A percentile compares a stretch with the other conserved stretches of the same genome.
Evolutionary conservation across 768 basidiomycete species (phyloP).

Genomic region (Lyophyllum decastes): DNA sequence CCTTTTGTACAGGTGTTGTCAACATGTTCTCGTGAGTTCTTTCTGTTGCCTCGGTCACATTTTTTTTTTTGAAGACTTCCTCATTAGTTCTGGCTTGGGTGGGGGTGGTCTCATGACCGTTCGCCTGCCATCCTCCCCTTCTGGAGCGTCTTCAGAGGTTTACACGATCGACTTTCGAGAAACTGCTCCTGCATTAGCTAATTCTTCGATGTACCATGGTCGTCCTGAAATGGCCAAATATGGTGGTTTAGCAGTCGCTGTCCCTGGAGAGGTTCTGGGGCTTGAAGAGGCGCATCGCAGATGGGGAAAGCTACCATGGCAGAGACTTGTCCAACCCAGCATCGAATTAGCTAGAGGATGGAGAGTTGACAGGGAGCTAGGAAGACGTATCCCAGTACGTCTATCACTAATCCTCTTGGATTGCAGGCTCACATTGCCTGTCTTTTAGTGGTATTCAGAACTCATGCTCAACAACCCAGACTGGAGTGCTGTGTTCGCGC

Average conservation of each 20-base stretch:
- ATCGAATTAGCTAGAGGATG: constrained; percentile 77
- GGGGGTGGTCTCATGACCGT: constrained; percentile 88
- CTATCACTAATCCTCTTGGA: not conserved
- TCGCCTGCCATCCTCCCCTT: constrained; percentile 59
- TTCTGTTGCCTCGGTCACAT: not conserved
- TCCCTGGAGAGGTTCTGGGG: constrained; percentile 90
- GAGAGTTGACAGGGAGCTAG: constrained; percentile 78
- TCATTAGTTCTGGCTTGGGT: constrained; percentile 73
- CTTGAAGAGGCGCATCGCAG: constrained; percentile 79
- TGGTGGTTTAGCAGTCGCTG: constrained; percentile 86
- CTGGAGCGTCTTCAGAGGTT: constrained; percentile 52
- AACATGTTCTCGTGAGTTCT: constrained; percentile 85
- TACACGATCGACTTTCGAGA: constrained; percentile 88
- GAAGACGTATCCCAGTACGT: constrained; percentile 66
- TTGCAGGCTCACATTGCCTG: not conserved
- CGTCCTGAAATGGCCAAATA: constrained; percentile 52
- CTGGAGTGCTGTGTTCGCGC: constrained; percentile 85
- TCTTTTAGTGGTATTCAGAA: constrained; percentile 39
- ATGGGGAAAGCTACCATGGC: constrained; percentile 86
- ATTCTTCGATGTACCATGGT: constrained; percentile 71
- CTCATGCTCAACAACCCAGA: constrained; percentile 69
- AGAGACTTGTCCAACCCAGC: constrained; percentile 71
- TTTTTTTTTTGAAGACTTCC: not conserved
- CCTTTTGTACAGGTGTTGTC: constrained; percentile 79
- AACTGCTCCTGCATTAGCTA: constrained; percentile 73